phyloP scores from a whole-genome alignment of 805 yeast species.

The Suhomyces vadensis region DNA sequence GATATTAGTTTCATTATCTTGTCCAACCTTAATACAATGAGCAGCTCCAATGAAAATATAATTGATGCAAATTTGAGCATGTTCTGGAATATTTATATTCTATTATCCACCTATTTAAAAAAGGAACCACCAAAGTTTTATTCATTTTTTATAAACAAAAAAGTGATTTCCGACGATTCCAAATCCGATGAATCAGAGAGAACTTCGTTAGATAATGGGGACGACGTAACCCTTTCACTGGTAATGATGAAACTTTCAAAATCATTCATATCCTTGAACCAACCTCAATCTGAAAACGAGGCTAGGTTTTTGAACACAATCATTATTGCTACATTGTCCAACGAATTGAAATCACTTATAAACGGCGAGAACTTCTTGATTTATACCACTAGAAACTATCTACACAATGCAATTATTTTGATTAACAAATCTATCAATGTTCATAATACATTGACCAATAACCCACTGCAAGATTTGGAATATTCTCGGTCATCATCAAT shows the following conservation, averaged over 20 bases:
- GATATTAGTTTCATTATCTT: constrained; percentile 47
- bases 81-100: constrained; percentile 50
- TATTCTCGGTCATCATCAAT: neutral
- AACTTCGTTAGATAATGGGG: neutral
- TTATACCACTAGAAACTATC: constrained; percentile 38
- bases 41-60: constrained; percentile 26
- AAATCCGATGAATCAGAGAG: neutral
- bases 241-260: constrained; percentile 30
- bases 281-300: constrained; percentile 9
- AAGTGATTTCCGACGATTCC: constrained; percentile 3
- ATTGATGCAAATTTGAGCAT: constrained; percentile 33
- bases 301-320: constrained; percentile 27
- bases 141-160: constrained; percentile 16
- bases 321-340: constrained; percentile 32
- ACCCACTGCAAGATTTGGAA: neutral
- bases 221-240: constrained; percentile 4
- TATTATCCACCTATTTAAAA: constrained; percentile 45
- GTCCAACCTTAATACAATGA: constrained; percentile 28
- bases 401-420: constrained; percentile 56
- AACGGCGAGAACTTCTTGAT: constrained; percentile 23
- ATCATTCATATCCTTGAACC: constrained; percentile 17
- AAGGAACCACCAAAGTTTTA: constrained; percentile 21
- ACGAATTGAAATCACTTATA: constrained; percentile 31
- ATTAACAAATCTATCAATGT: constrained; percentile 43
- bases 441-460: constrained; percentile 5